Percentiles rank a stretch among this genome's conserved stretches.
Conservation (phyloP, 495 filamentous ascomycete species). For the Endocarpon pusillum region DNA sequence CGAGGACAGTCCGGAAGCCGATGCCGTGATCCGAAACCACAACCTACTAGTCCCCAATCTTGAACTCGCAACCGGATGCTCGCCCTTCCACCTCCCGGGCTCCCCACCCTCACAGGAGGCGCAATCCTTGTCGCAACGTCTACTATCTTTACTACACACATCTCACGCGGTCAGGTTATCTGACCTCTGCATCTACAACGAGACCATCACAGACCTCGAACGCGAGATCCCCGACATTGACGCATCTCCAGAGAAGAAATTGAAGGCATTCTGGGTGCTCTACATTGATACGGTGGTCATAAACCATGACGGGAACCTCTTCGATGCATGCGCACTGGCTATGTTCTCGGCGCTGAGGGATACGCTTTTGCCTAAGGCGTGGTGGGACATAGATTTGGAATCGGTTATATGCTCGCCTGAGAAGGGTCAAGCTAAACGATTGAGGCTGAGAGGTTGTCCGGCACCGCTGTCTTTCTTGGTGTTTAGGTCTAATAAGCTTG, state of each 20-base stretch:
- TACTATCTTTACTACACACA: slow-evolving; percentile 57
- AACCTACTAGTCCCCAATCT: slow-evolving; percentile 83
- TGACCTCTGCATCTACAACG: slow-evolving; percentile 50
- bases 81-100: slow-evolving; percentile 69
- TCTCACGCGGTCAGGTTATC: slow-evolving; percentile 40
- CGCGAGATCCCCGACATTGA: slow-evolving; percentile 16
- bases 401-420: slow-evolving; percentile 55
- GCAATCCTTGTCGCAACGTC: slow-evolving; percentile 63
- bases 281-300: slow-evolving; percentile 87
- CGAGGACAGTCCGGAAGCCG: slow-evolving; percentile 26
- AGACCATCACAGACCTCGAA: slow-evolving; percentile 23
- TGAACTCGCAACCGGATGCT: slow-evolving; percentile 75
- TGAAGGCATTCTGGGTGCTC: slow-evolving; percentile 82
- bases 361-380: slow-evolving; percentile 61
- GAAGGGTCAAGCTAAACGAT: slow-evolving; percentile 24
- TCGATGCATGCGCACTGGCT: slow-evolving; percentile 78
- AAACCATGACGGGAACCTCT: slow-evolving; percentile 75
- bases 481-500: slow-evolving; percentile 45
- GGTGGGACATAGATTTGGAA: slow-evolving; percentile 74
- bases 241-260: slow-evolving; percentile 27
- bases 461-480: slow-evolving; percentile 58
- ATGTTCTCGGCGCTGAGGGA: slow-evolving; percentile 67
- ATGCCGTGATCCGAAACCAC: slow-evolving; percentile 37
- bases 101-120: slow-evolving; percentile 62
- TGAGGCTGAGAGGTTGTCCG: slow-evolving; percentile 43